Conservation (phyloP, 2,329 filamentous ascomycete species). For the Huntiella decipiens region DNA sequence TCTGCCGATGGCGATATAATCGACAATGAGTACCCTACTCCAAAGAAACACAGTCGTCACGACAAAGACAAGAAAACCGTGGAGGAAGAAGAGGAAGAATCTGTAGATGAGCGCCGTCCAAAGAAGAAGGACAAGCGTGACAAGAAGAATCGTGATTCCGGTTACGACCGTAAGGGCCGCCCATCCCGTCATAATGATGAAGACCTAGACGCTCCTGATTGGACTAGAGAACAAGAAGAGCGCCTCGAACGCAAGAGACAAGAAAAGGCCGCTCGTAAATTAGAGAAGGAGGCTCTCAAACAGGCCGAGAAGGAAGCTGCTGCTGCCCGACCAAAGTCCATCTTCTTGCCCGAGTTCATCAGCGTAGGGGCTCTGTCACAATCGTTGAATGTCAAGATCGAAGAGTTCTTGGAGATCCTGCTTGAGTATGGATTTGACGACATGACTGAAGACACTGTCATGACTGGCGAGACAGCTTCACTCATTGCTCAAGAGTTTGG, state of each 20-base stretch:
- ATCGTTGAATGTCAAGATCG: slow-evolving; percentile 49
- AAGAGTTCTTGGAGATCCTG: slow-evolving; percentile 56
- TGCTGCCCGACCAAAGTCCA: slow-evolving; percentile 28
- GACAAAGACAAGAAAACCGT: neutral
- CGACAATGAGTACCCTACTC: too few species aligned
- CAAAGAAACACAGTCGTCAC: too few species aligned
- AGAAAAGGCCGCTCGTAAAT: slow-evolving; percentile 8
- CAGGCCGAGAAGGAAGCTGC: slow-evolving; percentile 15
- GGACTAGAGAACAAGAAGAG: slow-evolving; percentile 9
- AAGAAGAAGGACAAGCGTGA: slow-evolving; percentile 1
- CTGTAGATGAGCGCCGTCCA: neutral
- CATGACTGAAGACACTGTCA: slow-evolving; percentile 60
- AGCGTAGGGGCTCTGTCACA: slow-evolving; percentile 66
- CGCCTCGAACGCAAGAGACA: slow-evolving; percentile 5
- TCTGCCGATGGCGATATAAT: too few species aligned
- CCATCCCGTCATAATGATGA: slow-evolving; percentile 3
- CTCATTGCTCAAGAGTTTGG: slow-evolving; percentile 86
- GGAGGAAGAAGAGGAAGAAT: slow-evolving; percentile 2
- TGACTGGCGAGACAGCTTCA: slow-evolving; percentile 78
- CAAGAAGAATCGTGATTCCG: slow-evolving; percentile 6
- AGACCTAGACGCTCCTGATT: slow-evolving; percentile 5
- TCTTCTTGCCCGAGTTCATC: slow-evolving; percentile 80
- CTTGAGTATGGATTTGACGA: slow-evolving; percentile 80
- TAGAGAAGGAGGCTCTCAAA: slow-evolving; percentile 10
- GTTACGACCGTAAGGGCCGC: neutral